A percentile compares a stretch with the other conserved stretches of the same genome.
These are phyloP conservation scores for Sporothrix curviconia DNA, from an alignment of 2,329 filamentous ascomycete species.

Conservation along the genomic window DNA sequence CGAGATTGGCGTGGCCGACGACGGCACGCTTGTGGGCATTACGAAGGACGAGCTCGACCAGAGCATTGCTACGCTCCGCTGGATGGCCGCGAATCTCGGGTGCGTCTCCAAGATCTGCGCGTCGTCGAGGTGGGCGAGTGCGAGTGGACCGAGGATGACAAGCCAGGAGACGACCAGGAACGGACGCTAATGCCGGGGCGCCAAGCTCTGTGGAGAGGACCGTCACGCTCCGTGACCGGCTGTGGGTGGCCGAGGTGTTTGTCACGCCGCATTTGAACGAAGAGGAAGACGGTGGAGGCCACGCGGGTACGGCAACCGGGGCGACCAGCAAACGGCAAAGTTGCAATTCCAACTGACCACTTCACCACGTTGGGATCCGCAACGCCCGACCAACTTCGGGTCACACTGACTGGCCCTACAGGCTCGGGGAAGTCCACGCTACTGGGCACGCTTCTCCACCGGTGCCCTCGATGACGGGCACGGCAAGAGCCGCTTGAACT, in stretches of 20 bases:
- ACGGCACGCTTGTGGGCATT: constrained; percentile 83
- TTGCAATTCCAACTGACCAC: not conserved
- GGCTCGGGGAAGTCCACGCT: constrained; percentile 90
- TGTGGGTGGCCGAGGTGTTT: constrained; percentile 87
- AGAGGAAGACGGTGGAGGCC: not conserved
- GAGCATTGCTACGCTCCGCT: constrained; percentile 73
- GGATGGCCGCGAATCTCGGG: constrained; percentile 89
- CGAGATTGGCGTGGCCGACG: constrained; percentile 92
- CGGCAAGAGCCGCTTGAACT: constrained; percentile 79
- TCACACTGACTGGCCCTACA: constrained; percentile 83
- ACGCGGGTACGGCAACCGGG: not conserved
- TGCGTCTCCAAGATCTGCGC: constrained; percentile 77
- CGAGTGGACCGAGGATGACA: constrained; percentile 55
- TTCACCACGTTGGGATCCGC: constrained; percentile 10
- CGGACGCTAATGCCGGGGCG: not conserved
- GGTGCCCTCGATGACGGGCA: constrained; percentile 86
- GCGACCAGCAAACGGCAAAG: constrained; percentile 14
- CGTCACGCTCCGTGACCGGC: constrained; percentile 39
- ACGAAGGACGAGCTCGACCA: constrained; percentile 89
- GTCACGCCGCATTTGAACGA: constrained; percentile 63
- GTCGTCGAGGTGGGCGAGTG: constrained; percentile 81
- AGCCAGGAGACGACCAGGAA: constrained; percentile 24
- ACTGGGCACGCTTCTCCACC: constrained; percentile 78
- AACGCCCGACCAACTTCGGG: constrained; percentile 65
- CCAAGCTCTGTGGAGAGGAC: constrained; percentile 22